Percentiles rank a stretch among this genome's conserved stretches.
phyloP scores from a whole-genome alignment of 768 basidiomycete species.

The Pisolithus microcarpus region DNA sequence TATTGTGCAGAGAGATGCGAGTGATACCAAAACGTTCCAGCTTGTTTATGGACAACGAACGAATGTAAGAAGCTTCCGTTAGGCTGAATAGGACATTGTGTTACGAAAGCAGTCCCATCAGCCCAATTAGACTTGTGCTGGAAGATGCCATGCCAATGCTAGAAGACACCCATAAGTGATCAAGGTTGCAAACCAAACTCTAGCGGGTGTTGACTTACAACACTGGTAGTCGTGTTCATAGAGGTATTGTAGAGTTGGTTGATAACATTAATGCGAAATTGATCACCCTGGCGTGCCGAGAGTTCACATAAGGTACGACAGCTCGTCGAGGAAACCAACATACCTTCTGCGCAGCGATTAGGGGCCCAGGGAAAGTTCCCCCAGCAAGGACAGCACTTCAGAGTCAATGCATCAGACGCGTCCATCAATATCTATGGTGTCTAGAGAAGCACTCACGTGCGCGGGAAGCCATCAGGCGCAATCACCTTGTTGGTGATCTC shows the following conservation, averaged over 20 bases:
- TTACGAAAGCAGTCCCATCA: conserved; percentile 38
- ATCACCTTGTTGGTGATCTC: conserved; percentile 37
- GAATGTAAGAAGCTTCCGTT: conserved; percentile 12
- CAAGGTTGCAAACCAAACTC: background rate
- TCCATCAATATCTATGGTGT: conserved; percentile 15
- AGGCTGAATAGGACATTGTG: conserved; percentile 27
- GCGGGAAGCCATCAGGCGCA: conserved; percentile 43
- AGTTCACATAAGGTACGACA: background rate
- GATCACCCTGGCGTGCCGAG: conserved; percentile 21
- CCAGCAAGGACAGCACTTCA: conserved; percentile 37
- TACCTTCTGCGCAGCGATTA: conserved; percentile 39
- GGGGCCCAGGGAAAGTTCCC: conserved; percentile 43
- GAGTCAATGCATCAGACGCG: conserved; percentile 9
- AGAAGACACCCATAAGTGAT: background rate
- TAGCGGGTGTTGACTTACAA: conserved; percentile 22
- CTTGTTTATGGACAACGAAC: conserved; percentile 15
- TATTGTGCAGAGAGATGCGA: conserved; percentile 33
- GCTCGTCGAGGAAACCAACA: background rate
- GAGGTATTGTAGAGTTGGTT: conserved; percentile 25
- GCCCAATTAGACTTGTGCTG: conserved; percentile 38
- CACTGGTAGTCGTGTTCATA: conserved; percentile 30
- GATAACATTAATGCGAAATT: conserved; percentile 32
- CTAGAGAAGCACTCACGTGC: conserved; percentile 23
- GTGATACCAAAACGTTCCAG: conserved; percentile 32
- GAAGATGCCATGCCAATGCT: conserved; percentile 55